Evolutionary conservation across 2,329 filamentous ascomycete genomes (phyloP), one percentile per base, ranked within the genome.

Genomic region (Fusarium sp.): DNA sequence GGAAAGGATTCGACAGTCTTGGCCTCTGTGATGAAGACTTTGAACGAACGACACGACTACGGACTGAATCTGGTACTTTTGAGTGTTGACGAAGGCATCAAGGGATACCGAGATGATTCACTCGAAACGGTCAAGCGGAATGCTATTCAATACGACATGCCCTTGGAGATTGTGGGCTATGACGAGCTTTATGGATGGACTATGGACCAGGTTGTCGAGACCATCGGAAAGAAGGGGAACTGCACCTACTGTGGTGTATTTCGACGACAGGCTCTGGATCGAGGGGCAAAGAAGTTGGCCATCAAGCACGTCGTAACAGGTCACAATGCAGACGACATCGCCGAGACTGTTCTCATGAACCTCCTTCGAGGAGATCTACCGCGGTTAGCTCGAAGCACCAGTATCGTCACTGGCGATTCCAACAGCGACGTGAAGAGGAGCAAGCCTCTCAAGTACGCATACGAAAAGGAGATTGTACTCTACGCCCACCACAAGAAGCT

Each of bases 191-290:
- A 99, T 81, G 96, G 96, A 10, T 99, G 96, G 96, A 98, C 95
- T 1, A 99, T 99, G 96, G 96, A 99, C 80, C 94, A 98, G 80
- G 96, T 99, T 11, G 97, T 99, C 5, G 93, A 95, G 78, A 94
- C 96, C 57, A 93, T 99, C 60, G 96, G 96, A 16, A 98, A 98
- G 85, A 98, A 98, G 83, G 95, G 96, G 34, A 99, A 99, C 83
- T 99, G 96, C 88, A 99, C 97, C 34, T 99, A 99, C 80, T 99
- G 96, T 79, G 96, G 96, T 16, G 96, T 99, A 20, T 99, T 99
- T 81, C 89, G 96, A 63, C 89, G 97, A 67, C 96, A 99, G 84
- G 96, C 96, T 2, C 87, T 99, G 37, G 96, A 99, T 82, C 91
- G 96, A 10, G 96, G 96, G 20, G 95, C 96, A 6, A 95, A 94